Conservation (phyloP, 306 rosid genomes). For the Cucumis melo region DNA sequence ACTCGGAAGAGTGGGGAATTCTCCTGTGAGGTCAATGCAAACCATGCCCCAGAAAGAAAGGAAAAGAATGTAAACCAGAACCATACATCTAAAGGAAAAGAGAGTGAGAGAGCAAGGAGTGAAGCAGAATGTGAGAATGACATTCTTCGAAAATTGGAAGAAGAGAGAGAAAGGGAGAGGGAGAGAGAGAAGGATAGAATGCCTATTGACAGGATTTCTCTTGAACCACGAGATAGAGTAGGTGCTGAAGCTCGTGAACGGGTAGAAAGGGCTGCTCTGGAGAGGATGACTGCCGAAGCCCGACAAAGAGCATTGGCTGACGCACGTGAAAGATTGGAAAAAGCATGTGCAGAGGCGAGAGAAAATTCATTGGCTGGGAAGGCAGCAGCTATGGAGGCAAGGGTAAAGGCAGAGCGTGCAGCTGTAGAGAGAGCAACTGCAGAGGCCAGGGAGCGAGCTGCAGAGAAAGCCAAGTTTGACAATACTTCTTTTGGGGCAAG, state of each 20-base stretch:
- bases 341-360: slow-evolving; percentile 86
- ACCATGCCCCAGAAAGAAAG: slow-evolving; percentile 29
- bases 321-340: slow-evolving; percentile 89
- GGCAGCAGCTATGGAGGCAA: slow-evolving; percentile 61
- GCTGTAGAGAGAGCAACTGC: slow-evolving; percentile 86
- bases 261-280: slow-evolving; percentile 72
- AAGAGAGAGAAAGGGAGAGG: slow-evolving; percentile 87
- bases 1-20: slow-evolving; percentile 24
- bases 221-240: slow-evolving; percentile 60
- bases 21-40: slow-evolving; percentile 22
- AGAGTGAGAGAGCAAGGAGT: slow-evolving; percentile 42
- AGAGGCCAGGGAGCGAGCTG: slow-evolving; percentile 91
- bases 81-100: slow-evolving; percentile 27
- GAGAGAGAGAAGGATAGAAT: slow-evolving; percentile 93
- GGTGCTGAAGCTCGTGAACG: slow-evolving; percentile 62
- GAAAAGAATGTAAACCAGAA: slow-evolving; percentile 28
- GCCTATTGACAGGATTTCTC: slow-evolving; percentile 62
- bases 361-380: slow-evolving; percentile 67
- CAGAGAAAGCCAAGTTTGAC: slow-evolving; percentile 61
- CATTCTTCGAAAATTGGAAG: slow-evolving; percentile 53
- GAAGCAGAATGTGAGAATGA: slow-evolving; percentile 60
- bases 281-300: slow-evolving; percentile 77
- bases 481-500: slow-evolving; percentile 48
- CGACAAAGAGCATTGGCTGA: slow-evolving; percentile 72
- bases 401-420: slow-evolving; percentile 75